Conservation (phyloP, 306 rosid genomes). For the Cucumis hystrix region DNA sequence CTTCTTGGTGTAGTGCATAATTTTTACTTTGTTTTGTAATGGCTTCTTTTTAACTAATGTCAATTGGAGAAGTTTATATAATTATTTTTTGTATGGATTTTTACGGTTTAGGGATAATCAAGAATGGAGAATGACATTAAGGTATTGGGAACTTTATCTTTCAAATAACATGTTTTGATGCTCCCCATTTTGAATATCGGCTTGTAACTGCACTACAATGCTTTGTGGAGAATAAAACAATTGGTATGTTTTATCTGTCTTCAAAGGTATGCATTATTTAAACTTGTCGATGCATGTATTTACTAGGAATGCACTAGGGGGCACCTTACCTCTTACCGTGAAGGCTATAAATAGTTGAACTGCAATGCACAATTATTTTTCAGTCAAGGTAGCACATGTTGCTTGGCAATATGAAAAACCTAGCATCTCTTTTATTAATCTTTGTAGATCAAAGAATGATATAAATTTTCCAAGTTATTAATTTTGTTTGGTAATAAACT, state of each 20-base stretch:
- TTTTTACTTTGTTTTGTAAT: neutral
- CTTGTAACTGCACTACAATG: conserved; percentile 37
- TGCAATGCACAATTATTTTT: no score
- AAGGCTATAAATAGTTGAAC: no score
- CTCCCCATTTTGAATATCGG: neutral
- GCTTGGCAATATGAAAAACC: no score
- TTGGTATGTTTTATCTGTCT: conserved; percentile 27
- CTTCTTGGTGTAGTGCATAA: neutral
- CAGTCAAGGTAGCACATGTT: no score
- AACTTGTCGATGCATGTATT: no score
- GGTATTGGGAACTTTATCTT: conserved; percentile 29
- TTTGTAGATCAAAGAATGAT: no score
- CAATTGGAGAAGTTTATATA: neutral
- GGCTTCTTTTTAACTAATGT: neutral
- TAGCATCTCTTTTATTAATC: no score
- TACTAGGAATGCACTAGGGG: no score
- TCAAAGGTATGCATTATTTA: no score
- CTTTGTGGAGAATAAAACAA: conserved; percentile 34
- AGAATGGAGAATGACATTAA: conserved; percentile 54
- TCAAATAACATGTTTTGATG: neutral
- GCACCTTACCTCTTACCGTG: no score
- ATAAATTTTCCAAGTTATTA: no score
- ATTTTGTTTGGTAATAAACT: no score
- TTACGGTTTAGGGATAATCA: neutral
- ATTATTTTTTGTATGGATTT: neutral